Evolutionary conservation across 352 stramenopile genomes (phyloP), one percentile per base, ranked within the genome.

Genomic region (Phytophthora pinifolia): DNA sequence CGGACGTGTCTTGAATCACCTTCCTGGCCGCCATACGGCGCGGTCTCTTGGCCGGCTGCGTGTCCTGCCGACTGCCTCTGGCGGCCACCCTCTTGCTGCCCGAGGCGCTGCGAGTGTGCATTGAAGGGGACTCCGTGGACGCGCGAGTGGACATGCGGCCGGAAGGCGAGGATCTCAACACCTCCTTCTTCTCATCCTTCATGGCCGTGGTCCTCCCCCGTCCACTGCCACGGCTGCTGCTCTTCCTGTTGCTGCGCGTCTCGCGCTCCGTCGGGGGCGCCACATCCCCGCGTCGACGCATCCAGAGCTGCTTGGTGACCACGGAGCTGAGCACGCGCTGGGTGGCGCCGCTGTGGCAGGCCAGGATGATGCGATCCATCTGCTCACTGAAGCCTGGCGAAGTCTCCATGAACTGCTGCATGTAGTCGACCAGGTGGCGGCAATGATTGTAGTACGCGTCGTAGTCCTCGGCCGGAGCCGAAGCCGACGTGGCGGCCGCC

Each of bases 321-420:
- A 92, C 75, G 13, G 70, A 71, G 42, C 62, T 55, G 41, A 88
- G 53, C 60, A 85, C 70, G 35, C 47, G 57, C 61, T 83, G 70
- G 0, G 74, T 69, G 14, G 77, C 74, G 33, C 72, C 69, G 56
- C 74, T 88, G 67, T 84, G 72, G 59, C 74, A 88, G 25, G 77
- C 77, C 41, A 84, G 65, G 44, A 88, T 85, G 50, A 88, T 72
- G 51, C 77, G 77, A 42, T 85, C 77, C 77, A 88, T 88, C 48
- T 88, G 74, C 64, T 74, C 53, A 10, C 35, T 50, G 53, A 88
- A 88, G 44, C 77, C 74, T 27, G 65, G 49, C 34, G 79, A 86
- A 33, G 67, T 82, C 37, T 72, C 59, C 79, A 92, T 88, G 67
- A 87, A 72, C 22, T 67, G 59, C 25, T 61, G 29, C 45, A 91